These are phyloP conservation scores for Hanseniaspora singularis DNA, from an alignment of 805 yeast genomes.

Conservation along the genomic window DNA sequence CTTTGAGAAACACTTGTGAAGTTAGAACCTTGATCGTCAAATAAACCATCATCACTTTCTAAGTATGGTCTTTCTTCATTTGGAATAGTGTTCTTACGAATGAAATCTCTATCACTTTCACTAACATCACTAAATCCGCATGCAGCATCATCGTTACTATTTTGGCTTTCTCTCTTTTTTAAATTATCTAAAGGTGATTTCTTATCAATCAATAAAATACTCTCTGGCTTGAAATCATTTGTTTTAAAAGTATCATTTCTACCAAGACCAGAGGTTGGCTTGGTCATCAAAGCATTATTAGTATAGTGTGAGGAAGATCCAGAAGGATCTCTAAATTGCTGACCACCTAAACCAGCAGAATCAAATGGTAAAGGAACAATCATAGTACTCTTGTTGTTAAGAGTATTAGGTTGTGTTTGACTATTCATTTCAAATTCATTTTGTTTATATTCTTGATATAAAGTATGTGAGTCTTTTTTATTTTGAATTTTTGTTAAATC, in stretches of 20 bases:
- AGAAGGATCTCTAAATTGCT: neutral
- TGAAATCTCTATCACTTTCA: slow-evolving; percentile 20
- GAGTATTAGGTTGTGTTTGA: neutral
- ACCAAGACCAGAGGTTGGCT: neutral
- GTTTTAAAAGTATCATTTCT: slow-evolving; percentile 13
- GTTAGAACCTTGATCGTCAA: slow-evolving; percentile 39
- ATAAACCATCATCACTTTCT: slow-evolving; percentile 23
- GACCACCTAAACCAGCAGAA: slow-evolving; percentile 5
- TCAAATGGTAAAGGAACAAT: slow-evolving; percentile 3
- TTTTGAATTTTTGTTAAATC: neutral
- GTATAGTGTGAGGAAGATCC: slow-evolving; percentile 10
- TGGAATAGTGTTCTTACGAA: slow-evolving; percentile 19
- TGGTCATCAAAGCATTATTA: too few relatives aligned
- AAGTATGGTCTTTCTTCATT: slow-evolving; percentile 19
- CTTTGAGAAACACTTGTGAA: slow-evolving; percentile 72
- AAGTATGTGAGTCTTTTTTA: slow-evolving; percentile 10
- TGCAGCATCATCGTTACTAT: slow-evolving; percentile 12
- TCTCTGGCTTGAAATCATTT: slow-evolving; percentile 14
- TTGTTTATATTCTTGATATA: slow-evolving; percentile 15
- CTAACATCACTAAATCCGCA: slow-evolving; percentile 17
- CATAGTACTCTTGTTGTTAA: neutral
- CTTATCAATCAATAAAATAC: slow-evolving; percentile 8
- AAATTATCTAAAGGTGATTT: slow-evolving; percentile 13
- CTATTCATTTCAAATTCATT: slow-evolving; percentile 3
- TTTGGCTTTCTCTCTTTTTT: slow-evolving; percentile 7